Evolutionary conservation across 768 basidiomycete genomes (phyloP).

Genomic region (Mrakia frigida): DNA sequence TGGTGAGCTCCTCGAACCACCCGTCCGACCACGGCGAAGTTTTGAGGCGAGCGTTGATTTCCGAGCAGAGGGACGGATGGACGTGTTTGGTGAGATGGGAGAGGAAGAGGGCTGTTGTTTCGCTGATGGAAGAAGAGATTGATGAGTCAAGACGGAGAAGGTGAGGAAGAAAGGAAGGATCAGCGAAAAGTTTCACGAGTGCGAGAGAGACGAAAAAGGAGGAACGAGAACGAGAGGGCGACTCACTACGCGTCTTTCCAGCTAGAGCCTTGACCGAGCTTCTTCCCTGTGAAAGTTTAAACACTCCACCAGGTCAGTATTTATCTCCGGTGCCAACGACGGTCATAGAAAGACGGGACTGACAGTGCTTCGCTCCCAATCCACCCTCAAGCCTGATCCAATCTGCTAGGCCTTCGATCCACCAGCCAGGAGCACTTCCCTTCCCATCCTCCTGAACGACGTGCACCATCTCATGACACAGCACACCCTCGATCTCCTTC

Average conservation of each 20-base stretch:
- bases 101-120: conserved; percentile 20
- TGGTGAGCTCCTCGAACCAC: conserved; percentile 3
- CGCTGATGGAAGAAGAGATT: not conserved
- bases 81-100: conserved; percentile 6
- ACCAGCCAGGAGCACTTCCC: conserved; percentile 5
- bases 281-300: not conserved
- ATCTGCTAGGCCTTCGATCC: conserved; percentile 3
- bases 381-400: not conserved
- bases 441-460: conserved; percentile 2
- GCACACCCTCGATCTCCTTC: conserved; percentile 6
- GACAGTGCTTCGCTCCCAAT: conserved; percentile 12
- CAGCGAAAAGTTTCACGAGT: not conserved
- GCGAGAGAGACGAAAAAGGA: not conserved
- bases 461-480: conserved; percentile 14
- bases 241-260: not conserved
- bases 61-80: not conserved
- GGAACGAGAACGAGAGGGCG: not conserved
- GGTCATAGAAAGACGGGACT: not conserved
- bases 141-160: no score
- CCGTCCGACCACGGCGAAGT: not conserved
- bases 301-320: not conserved
- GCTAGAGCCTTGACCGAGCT: not conserved
- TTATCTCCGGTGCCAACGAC: not conserved
- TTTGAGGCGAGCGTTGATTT: not conserved
- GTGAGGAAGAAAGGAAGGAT: not conserved